These are phyloP conservation scores for Cryptococcus neoformans DNA, from an alignment of 1,284 basidiomycete species.

Conservation along the genomic window DNA sequence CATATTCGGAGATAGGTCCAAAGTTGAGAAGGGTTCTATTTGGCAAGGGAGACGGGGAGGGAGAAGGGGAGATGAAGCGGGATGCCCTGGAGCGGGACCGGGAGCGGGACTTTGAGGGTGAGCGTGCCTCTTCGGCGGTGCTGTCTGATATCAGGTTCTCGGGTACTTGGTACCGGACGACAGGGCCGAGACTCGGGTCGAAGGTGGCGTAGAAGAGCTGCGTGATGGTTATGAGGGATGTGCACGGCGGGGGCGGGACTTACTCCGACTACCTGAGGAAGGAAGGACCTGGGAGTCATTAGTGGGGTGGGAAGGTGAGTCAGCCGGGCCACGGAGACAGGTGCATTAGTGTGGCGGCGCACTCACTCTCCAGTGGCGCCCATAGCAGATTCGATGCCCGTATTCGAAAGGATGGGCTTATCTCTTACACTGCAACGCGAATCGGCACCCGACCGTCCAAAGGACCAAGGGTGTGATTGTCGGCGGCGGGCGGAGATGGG, in stretches of 20 bases:
- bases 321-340: slow-evolving; percentile 1
- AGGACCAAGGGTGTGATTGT: too few relatives aligned
- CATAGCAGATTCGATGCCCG: slow-evolving; percentile 6
- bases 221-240: neutral
- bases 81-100: slow-evolving; percentile 24
- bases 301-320: neutral
- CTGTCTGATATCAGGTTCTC: slow-evolving; percentile 46
- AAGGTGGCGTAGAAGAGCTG: slow-evolving; percentile 51
- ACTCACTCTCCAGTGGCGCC: slow-evolving; percentile 20
- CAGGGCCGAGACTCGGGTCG: slow-evolving; percentile 44
- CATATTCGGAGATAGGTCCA: slow-evolving; percentile 84
- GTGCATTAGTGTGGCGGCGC: neutral
- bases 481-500: too few relatives aligned
- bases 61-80: neutral
- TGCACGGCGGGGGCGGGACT: slow-evolving; percentile 8
- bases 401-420: slow-evolving; percentile 1
- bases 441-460: too few relatives aligned
- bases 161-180: slow-evolving; percentile 48
- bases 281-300: slow-evolving; percentile 44
- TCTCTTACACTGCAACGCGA: neutral
- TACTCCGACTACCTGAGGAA: slow-evolving; percentile 49
- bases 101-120: slow-evolving; percentile 19
- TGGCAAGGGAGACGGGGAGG: neutral
- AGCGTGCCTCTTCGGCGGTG: slow-evolving; percentile 15
- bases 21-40: slow-evolving; percentile 71